phyloP scores from a whole-genome alignment of 805 yeast species.

The Sugiyamaella qingdaonensis region DNA sequence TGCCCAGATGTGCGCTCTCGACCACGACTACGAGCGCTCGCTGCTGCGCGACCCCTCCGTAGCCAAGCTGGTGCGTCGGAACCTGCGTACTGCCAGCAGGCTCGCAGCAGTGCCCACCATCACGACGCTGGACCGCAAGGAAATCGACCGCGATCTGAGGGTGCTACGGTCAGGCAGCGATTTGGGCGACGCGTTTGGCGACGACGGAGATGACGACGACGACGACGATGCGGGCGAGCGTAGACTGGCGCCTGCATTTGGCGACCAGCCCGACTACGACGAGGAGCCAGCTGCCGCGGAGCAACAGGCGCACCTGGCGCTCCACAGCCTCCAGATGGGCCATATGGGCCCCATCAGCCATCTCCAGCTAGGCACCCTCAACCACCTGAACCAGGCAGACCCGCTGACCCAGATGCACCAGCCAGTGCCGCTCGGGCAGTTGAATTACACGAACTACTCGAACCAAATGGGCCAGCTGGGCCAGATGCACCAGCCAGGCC shows the following conservation, averaged over 20 bases:
- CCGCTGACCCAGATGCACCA: not conserved
- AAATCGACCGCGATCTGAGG: conserved; percentile 17
- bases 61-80: conserved; percentile 25
- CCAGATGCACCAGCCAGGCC: not conserved
- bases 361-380: no score
- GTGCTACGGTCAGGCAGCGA: conserved; percentile 19
- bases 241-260: not conserved
- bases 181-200: conserved; percentile 7
- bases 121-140: conserved; percentile 20
- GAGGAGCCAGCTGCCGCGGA: no score
- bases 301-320: not conserved
- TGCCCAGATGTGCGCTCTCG: conserved; percentile 24
- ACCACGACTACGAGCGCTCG: conserved; percentile 23
- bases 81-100: conserved; percentile 26
- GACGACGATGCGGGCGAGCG: conserved; percentile 5
- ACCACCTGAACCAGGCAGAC: not conserved
- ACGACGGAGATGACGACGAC: conserved; percentile 10
- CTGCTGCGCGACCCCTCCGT: conserved; percentile 16
- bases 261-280: no score
- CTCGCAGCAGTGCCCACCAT: conserved; percentile 20
- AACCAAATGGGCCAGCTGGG: not conserved
- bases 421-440: not conserved
- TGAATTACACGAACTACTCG: not conserved
- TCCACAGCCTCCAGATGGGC: not conserved
- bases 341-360: no score